Base-by-base conservation (phyloP, 2,329 filamentous ascomycete species). In the Ceratocystis cubensis region DNA sequence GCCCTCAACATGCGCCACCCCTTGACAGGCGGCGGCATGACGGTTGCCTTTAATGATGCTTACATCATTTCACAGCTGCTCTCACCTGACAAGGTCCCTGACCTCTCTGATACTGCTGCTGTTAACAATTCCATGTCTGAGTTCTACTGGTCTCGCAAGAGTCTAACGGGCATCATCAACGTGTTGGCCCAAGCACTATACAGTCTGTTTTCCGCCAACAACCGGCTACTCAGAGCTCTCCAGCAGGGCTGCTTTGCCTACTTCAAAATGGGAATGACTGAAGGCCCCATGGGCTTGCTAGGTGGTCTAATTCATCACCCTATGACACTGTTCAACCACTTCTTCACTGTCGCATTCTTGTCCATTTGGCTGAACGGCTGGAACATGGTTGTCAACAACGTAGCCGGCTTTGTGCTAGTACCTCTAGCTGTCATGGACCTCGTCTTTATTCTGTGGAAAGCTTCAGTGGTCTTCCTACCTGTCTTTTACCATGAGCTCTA, bases 1-100 rank as follows among this genome's bases (percentile, higher is more conserved):
- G 93, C 94, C 15, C 87, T 96, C 82, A 99, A 99, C 79, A 99
- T 99, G 94, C 89, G 94, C n/a, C 94, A 99, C 77, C 94, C 94
- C 1, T 82, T 99, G 13, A 99, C 94, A 0, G 94, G 94, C 65
- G 94, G 94, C 70, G 94, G 94, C 71, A 99, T 99, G 94, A 97
- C 93, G 0, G 94, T 97, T 1, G 94, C 91, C 1, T 88, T 99
- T 76, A 96, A 93, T 77, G 94, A 99, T 73, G 92, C 89, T 1
- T 82, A 94, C 10, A 76, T 95, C 1, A 81, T 99, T 30, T 80
- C 88, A 0, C 82, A 87, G 7, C 79, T 96, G 25, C 83, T 99
- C 1, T 80, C 84, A 46, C 91, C 91, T 0, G 77, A 82, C 48
- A 76, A 78, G 6, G 81, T 96, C 0, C 87, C 89, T 3, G 78